phyloP scores from a whole-genome alignment of 2,329 filamentous ascomycete genomes.

The Verticillium dahliae region DNA sequence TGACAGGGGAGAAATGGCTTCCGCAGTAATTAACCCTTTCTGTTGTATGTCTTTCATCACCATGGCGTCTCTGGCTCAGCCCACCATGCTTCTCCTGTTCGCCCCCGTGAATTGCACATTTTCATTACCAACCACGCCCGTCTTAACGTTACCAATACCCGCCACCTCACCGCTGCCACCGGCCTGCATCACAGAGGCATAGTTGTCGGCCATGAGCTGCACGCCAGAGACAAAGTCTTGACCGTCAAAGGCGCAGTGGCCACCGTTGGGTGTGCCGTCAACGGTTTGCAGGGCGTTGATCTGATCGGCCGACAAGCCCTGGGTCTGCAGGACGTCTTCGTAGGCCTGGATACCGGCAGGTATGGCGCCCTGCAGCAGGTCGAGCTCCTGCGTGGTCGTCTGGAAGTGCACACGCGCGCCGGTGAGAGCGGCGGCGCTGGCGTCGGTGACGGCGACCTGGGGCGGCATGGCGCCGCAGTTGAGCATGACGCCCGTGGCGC shows the following conservation, averaged over 20 bases:
- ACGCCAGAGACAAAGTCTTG: constrained; percentile 47
- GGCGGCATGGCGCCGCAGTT: constrained; percentile 49
- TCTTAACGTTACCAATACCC: constrained; percentile 42
- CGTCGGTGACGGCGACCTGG: constrained; percentile 42
- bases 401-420: constrained; percentile 50
- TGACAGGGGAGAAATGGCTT: background rate
- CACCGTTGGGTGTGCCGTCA: constrained; percentile 47
- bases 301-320: constrained; percentile 34
- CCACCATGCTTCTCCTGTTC: constrained; percentile 7
- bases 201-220: constrained; percentile 49
- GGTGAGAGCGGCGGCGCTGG: constrained; percentile 28
- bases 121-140: constrained; percentile 41
- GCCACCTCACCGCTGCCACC: constrained; percentile 41
- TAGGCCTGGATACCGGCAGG: constrained; percentile 43
- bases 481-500: constrained; percentile 42
- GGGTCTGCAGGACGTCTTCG: constrained; percentile 35
- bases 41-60: background rate
- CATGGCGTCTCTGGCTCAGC: background rate
- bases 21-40: background rate
- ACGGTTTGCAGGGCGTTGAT: constrained; percentile 49
- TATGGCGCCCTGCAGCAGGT: constrained; percentile 40
- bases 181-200: constrained; percentile 41
- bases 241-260: constrained; percentile 53
- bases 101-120: constrained; percentile 29
- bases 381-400: constrained; percentile 44